Evolutionary conservation across 805 yeast species (phyloP).

Genomic region (Cephaloascus albidus): DNA sequence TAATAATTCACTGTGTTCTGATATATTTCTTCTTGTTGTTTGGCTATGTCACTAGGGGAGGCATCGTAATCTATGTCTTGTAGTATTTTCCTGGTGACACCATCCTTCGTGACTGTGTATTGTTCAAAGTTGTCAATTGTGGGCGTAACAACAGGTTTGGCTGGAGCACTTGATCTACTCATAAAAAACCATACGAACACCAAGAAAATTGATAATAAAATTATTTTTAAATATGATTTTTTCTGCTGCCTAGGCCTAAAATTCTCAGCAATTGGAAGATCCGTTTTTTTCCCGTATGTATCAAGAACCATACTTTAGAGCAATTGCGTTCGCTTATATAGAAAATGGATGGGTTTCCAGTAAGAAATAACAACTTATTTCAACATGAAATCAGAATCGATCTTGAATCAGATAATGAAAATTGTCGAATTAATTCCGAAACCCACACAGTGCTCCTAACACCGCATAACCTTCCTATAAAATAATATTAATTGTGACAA

Average conservation of each 20-base stretch:
- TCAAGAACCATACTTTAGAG: conserved; percentile 13
- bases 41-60: conserved; percentile 2
- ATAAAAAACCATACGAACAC: not conserved
- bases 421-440: too few species aligned
- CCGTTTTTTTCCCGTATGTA: conserved; percentile 32
- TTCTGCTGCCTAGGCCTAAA: conserved; percentile 12
- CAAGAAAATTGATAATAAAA: not conserved
- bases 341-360: too few species aligned
- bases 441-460: too few species aligned
- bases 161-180: not conserved
- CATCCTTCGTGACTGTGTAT: conserved; percentile 22
- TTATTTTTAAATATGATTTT: not conserved
- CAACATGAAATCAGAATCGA: too few species aligned
- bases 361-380: too few species aligned
- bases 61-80: conserved; percentile 1
- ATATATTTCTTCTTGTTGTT: conserved; percentile 21
- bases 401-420: too few species aligned
- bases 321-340: too few species aligned
- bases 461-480: too few species aligned
- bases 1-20: conserved; percentile 46
- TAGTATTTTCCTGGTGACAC: conserved; percentile 9
- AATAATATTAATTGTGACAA: too few species aligned
- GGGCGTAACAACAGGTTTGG: not conserved
- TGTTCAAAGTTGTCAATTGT: conserved; percentile 10
- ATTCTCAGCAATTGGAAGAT: conserved; percentile 34